Conservation (phyloP, 2,329 filamentous ascomycete species). For the Sclerotinia subarctica region DNA sequence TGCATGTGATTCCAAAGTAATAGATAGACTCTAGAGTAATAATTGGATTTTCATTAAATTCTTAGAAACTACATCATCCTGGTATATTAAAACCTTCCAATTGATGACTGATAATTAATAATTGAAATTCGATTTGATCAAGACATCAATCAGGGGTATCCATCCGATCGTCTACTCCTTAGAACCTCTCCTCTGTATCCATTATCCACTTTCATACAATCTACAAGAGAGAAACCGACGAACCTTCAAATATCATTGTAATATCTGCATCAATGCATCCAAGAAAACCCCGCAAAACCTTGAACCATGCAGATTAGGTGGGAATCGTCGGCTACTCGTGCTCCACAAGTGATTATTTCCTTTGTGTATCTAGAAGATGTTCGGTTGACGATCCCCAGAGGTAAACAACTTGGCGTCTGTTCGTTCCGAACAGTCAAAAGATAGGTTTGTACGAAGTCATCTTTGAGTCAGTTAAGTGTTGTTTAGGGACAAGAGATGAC, state of each 20-base stretch:
- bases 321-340: neutral
- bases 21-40: too few species aligned
- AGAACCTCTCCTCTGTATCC: too few species aligned
- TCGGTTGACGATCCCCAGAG: neutral
- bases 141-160: too few species aligned
- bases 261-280: neutral
- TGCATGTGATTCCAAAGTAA: too few species aligned
- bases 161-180: too few species aligned
- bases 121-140: neutral
- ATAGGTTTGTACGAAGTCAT: neutral
- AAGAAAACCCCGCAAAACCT: neutral
- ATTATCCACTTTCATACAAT: neutral
- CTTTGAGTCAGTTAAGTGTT: neutral
- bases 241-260: neutral
- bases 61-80: too few species aligned
- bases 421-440: neutral
- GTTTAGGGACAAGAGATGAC: neutral
- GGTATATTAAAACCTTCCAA: too few species aligned
- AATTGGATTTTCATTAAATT: too few species aligned
- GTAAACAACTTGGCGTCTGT: neutral
- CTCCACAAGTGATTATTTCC: neutral
- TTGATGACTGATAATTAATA: too few species aligned
- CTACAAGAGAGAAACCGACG: too few species aligned
- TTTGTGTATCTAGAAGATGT: neutral
- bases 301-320: constrained; percentile 2